A percentile compares a stretch with the other conserved stretches of the same genome.
Conservation (phyloP, 805 yeast genomes). For the Zygosaccharomyces gambellarensis region DNA sequence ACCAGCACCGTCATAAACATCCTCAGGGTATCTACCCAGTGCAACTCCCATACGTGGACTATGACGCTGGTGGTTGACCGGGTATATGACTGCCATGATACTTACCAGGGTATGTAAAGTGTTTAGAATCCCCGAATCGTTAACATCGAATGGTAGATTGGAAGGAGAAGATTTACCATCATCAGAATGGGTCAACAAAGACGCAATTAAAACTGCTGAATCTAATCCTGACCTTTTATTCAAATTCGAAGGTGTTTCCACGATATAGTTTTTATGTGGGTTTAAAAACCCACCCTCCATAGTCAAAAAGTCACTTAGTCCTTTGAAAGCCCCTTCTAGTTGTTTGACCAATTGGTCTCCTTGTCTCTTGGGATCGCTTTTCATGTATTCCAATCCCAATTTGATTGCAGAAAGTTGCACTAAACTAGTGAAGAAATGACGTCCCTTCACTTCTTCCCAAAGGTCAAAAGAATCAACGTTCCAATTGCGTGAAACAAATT, state of each 20-base stretch:
- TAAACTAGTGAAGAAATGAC: slow-evolving; percentile 75
- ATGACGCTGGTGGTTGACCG: slow-evolving; percentile 56
- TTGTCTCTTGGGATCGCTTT: slow-evolving; percentile 7
- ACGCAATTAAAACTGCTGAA: slow-evolving; percentile 56
- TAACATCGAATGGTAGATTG: slow-evolving; percentile 52
- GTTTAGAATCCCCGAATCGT: slow-evolving; percentile 53
- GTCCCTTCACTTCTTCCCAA: slow-evolving; percentile 83
- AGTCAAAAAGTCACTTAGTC: slow-evolving; percentile 24
- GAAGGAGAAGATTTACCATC: slow-evolving; percentile 34
- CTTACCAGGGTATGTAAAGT: slow-evolving; percentile 58
- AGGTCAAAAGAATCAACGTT: slow-evolving; percentile 65
- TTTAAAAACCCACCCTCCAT: slow-evolving; percentile 37
- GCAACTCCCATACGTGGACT: slow-evolving; percentile 50
- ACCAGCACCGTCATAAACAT: slow-evolving; percentile 72
- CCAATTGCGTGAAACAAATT: slow-evolving; percentile 63
- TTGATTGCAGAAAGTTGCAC: slow-evolving; percentile 67
- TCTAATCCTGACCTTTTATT: slow-evolving; percentile 68
- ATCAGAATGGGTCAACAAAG: slow-evolving; percentile 41
- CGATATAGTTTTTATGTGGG: slow-evolving; percentile 46
- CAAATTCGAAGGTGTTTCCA: slow-evolving; percentile 58
- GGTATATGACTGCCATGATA: slow-evolving; percentile 71
- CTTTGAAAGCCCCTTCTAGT: slow-evolving; percentile 21
- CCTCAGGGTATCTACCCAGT: slow-evolving; percentile 91
- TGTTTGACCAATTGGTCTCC: slow-evolving; percentile 23
- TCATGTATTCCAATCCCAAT: slow-evolving; percentile 46